A percentile compares a stretch with the other conserved stretches of the same genome.
phyloP scores from a whole-genome alignment of 78 protist species.

The Dictyostelium purpureum region DNA sequence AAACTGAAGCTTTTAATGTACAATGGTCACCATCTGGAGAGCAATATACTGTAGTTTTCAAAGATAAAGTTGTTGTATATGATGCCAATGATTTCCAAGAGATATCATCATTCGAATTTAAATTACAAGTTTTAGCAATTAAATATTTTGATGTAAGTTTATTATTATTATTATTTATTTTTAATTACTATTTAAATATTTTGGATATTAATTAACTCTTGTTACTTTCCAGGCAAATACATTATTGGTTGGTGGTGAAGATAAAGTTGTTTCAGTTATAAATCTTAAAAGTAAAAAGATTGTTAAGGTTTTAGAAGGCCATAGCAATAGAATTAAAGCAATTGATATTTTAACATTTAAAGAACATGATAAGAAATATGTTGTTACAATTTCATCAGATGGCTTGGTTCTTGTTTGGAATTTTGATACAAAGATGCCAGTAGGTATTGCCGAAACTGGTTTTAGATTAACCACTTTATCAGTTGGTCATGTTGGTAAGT shows the following conservation, averaged over 20 bases:
- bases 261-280: conserved; percentile 1
- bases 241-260: conserved; percentile 64
- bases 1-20: conserved; percentile 18
- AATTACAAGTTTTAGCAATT: conserved; percentile 41
- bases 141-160: conserved; percentile 20
- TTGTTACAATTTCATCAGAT: conserved; percentile 50
- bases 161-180: background rate
- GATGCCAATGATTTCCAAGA: background rate
- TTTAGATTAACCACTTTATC: conserved; percentile 46
- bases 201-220: background rate
- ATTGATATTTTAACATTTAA: conserved; percentile 1
- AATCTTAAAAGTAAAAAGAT: conserved; percentile 44
- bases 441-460: conserved; percentile 62
- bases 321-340: conserved; percentile 38
- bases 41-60: conserved; percentile 2
- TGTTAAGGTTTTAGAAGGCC: conserved; percentile 4
- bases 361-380: background rate
- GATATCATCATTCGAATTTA: background rate
- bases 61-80: background rate
- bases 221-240: conserved; percentile 33
- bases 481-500: background rate
- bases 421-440: conserved; percentile 11
- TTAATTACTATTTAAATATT: background rate
- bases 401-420: conserved; percentile 51
- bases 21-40: conserved; percentile 70